Conservation (phyloP, 495 filamentous ascomycete species). For the Rhizodiscina lignyota region DNA sequence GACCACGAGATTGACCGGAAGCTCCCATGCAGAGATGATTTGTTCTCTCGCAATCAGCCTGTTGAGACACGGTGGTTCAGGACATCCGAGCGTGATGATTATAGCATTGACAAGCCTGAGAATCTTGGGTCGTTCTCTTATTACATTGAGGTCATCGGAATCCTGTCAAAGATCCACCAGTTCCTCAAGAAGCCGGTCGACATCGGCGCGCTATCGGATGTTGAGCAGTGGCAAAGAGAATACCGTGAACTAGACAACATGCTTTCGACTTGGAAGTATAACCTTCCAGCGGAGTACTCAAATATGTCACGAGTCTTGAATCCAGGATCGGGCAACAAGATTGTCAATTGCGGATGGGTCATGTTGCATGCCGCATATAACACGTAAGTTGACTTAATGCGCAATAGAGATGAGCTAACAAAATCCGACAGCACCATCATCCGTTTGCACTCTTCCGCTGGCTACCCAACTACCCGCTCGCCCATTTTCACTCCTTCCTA, state of each 20-base stretch:
- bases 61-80: constrained; percentile 74
- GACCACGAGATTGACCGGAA: constrained; percentile 79
- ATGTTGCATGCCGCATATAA: constrained; percentile 76
- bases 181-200: constrained; percentile 81
- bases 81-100: constrained; percentile 33
- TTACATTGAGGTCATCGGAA: constrained; percentile 72
- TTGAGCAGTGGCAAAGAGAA: constrained; percentile 73
- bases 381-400: constrained; percentile 31
- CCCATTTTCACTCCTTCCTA: constrained; percentile 76
- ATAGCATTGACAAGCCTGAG: constrained; percentile 51
- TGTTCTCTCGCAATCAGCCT: constrained; percentile 67
- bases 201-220: constrained; percentile 65
- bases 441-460: constrained; percentile 78
- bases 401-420: no score
- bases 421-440: constrained; percentile 54
- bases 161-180: constrained; percentile 67
- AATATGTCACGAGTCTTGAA: constrained; percentile 61
- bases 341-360: constrained; percentile 65
- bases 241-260: constrained; percentile 70
- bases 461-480: constrained; percentile 73
- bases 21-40: constrained; percentile 70
- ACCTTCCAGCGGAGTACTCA: constrained; percentile 62
- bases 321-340: constrained; percentile 40
- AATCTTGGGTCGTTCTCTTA: constrained; percentile 75
- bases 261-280: constrained; percentile 67